Evolutionary conservation across 306 rosid species (phyloP).

Genomic region (Senna tora): DNA sequence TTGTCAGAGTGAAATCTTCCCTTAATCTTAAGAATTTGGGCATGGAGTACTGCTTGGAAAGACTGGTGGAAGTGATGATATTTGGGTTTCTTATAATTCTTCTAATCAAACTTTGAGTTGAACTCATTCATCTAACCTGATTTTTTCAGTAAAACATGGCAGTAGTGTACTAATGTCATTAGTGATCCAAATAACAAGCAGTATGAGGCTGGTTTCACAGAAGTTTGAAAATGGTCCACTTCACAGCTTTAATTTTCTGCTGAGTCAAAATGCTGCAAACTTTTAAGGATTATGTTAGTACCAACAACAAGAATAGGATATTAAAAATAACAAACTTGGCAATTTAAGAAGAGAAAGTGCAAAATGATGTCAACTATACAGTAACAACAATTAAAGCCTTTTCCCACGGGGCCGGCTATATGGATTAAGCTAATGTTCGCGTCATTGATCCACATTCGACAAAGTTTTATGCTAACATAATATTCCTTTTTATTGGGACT

Average conservation of each 20-base stretch:
- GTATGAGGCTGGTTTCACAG: not conserved
- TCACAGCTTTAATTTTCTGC: not conserved
- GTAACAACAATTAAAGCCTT: no score
- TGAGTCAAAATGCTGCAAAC: not conserved
- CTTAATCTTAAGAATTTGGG: constrained; percentile 60
- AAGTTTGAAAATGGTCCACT: not conserved
- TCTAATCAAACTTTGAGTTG: constrained; percentile 42
- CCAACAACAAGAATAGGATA: not conserved
- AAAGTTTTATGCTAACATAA: no score
- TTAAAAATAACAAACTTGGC: not conserved
- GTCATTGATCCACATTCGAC: no score
- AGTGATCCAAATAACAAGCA: not conserved
- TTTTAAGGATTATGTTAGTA: not conserved
- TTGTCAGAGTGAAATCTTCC: constrained; percentile 38
- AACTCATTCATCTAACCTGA: constrained; percentile 32
- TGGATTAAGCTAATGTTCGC: no score
- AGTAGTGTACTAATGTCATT: not conserved
- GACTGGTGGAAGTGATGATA: constrained; percentile 40
- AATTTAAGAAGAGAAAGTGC: not conserved
- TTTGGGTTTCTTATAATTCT: constrained; percentile 45
- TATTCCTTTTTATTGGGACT: no score
- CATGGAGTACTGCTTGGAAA: constrained; percentile 75
- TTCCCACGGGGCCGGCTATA: no score
- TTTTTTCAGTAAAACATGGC: not conserved
- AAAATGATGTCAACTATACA: not conserved